Evolutionary conservation across 305 asterid genomes (phyloP).

Genomic region (Fraxinus sp.): DNA sequence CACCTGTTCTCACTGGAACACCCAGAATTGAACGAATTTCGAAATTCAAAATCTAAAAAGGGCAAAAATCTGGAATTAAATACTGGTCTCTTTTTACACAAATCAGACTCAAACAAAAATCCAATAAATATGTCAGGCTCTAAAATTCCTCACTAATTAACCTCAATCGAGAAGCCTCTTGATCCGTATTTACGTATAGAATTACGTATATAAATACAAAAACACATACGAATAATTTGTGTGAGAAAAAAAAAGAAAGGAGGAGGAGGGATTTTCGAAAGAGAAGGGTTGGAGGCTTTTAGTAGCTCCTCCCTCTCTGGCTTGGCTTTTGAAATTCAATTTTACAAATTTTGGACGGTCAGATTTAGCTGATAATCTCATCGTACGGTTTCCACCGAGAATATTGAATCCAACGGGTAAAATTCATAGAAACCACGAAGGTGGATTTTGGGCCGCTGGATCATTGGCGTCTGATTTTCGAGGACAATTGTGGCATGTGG

Average conservation of each 20-base stretch:
- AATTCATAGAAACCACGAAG: slow-evolving; percentile 45
- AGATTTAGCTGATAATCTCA: slow-evolving; percentile 33
- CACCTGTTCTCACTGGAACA: slow-evolving; percentile 17
- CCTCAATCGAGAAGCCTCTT: slow-evolving; percentile 31
- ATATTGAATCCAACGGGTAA: slow-evolving; percentile 34
- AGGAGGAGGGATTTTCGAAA: not conserved
- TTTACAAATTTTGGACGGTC: slow-evolving; percentile 45
- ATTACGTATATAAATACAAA: slow-evolving; percentile 16
- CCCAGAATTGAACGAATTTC: slow-evolving; percentile 23
- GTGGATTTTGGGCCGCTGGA: slow-evolving; percentile 26
- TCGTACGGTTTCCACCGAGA: slow-evolving; percentile 37
- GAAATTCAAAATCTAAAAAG: slow-evolving; percentile 22
- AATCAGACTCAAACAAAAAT: slow-evolving; percentile 46
- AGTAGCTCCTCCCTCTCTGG: slow-evolving; percentile 65
- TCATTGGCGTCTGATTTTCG: not conserved
- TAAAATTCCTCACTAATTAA: slow-evolving; percentile 26
- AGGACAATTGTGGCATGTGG: not conserved
- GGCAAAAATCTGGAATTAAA: slow-evolving; percentile 9
- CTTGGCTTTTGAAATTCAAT: slow-evolving; percentile 77
- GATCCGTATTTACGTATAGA: slow-evolving; percentile 27
- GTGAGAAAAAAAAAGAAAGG: not conserved
- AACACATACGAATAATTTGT: slow-evolving; percentile 1
- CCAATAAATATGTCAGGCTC: not conserved
- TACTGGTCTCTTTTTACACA: slow-evolving; percentile 23
- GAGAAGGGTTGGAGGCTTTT: slow-evolving; percentile 40